These are phyloP conservation scores for Moesziomyces aphidis DNA, from an alignment of 1,284 basidiomycete species.

Conservation along the genomic window DNA sequence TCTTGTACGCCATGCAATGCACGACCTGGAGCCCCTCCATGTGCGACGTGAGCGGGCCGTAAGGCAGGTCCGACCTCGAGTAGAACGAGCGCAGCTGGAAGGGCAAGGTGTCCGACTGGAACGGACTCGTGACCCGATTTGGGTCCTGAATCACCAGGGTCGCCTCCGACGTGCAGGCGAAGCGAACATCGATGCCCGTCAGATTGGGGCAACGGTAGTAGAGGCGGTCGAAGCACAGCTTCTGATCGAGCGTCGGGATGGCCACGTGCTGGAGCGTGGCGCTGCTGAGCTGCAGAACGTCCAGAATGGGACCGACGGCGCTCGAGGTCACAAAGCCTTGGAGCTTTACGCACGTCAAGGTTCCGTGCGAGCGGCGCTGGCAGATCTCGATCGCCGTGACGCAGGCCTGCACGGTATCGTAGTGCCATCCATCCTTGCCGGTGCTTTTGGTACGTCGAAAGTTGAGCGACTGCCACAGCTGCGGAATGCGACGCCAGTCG, in stretches of 20 bases:
- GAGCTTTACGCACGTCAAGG: constrained; percentile 8
- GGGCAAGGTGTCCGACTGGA: not conserved
- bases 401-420: constrained; percentile 15
- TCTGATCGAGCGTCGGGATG: constrained; percentile 11
- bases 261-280: constrained; percentile 8
- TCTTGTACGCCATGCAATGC: not conserved
- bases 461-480: constrained; percentile 18
- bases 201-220: constrained; percentile 10
- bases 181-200: constrained; percentile 10
- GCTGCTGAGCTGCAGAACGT: not conserved
- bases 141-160: not conserved
- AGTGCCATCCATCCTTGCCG: constrained; percentile 5
- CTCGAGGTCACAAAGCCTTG: constrained; percentile 3
- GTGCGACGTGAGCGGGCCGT: constrained; percentile 11
- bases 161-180: not conserved
- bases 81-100: constrained; percentile 18
- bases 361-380: constrained; percentile 16
- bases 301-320: not conserved
- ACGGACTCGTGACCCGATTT: constrained; percentile 4
- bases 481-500: constrained; percentile 12
- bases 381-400: constrained; percentile 18
- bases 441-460: constrained; percentile 7
- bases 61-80: constrained; percentile 4
- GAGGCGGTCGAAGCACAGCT: constrained; percentile 10
- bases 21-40: constrained; percentile 11